Evolutionary conservation across 1,284 basidiomycete species (phyloP).

Genomic region (Retiboletus flavoniger): DNA sequence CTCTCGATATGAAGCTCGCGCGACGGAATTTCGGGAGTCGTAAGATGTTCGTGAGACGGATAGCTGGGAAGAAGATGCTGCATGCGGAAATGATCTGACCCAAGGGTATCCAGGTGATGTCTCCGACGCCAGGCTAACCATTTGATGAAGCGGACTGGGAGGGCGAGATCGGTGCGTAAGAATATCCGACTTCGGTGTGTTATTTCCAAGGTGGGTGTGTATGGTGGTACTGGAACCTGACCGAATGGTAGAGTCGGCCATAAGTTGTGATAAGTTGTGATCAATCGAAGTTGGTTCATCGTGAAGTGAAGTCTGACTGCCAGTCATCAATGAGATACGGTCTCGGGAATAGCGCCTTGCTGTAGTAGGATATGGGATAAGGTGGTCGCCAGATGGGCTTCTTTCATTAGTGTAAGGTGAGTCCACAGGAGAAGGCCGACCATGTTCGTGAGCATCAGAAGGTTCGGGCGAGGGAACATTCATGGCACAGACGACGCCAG

Average conservation of each 20-base stretch:
- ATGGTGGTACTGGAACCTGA: constrained; percentile 1
- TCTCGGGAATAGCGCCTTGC: constrained; percentile 15
- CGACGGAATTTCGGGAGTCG: constrained; percentile 18
- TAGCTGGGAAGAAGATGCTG: neutral
- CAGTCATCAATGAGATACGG: constrained; percentile 3
- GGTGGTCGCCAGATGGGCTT: constrained; percentile 26
- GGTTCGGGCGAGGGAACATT: constrained; percentile 8
- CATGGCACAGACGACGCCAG: constrained; percentile 19
- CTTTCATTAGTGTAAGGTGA: constrained; percentile 21
- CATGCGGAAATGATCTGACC: neutral
- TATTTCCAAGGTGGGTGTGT: neutral
- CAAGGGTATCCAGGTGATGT: neutral
- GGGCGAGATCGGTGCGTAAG: neutral
- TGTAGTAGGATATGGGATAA: constrained; percentile 13
- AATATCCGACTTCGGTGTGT: neutral
- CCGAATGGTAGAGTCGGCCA: neutral
- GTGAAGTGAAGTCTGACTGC: constrained; percentile 17
- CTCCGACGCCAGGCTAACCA: neutral
- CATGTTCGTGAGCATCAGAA: constrained; percentile 2
- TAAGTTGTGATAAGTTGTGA: neutral
- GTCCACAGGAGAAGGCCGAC: constrained; percentile 16
- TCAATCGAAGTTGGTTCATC: constrained; percentile 17
- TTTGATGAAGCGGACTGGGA: constrained; percentile 2
- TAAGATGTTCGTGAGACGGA: constrained; percentile 20
- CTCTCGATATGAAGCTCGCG: constrained; percentile 26